Evolutionary conservation across 140 eudicot species (phyloP).

Genomic region (Ambrosia hybrid): DNA sequence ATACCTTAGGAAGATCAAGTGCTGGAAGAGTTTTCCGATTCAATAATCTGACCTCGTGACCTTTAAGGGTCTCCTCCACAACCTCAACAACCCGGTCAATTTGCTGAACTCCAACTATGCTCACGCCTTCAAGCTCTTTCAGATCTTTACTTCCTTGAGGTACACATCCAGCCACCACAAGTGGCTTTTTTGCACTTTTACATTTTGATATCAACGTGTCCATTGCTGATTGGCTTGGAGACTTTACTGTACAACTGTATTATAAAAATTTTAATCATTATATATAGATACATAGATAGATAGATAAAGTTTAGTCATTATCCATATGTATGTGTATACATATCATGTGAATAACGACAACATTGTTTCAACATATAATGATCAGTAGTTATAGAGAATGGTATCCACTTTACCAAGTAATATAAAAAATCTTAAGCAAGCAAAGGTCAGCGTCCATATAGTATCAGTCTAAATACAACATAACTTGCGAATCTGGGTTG

Average conservation of each 20-base stretch:
- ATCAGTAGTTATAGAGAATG: too few relatives aligned
- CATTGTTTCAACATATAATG: too few relatives aligned
- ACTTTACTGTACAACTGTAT: slow-evolving; percentile 91
- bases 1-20: slow-evolving; percentile 63
- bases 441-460: too few relatives aligned
- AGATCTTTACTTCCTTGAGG: slow-evolving; percentile 96
- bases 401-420: too few relatives aligned
- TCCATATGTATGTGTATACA: too few relatives aligned
- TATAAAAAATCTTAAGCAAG: too few relatives aligned
- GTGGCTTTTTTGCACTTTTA: slow-evolving; percentile 84
- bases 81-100: slow-evolving; percentile 98
- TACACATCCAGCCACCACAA: slow-evolving; percentile 98
- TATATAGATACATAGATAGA: background rate
- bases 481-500: too few relatives aligned
- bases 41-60: slow-evolving; percentile 90
- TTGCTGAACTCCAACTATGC: slow-evolving; percentile 97
- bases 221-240: slow-evolving; percentile 98
- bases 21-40: slow-evolving; percentile 91
- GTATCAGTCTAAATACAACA: too few relatives aligned
- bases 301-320: too few relatives aligned
- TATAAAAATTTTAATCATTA: background rate
- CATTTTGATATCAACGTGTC: slow-evolving; percentile 85
- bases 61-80: slow-evolving; percentile 97
- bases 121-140: slow-evolving; percentile 97
- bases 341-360: too few relatives aligned